These are phyloP conservation scores for Trichosanthes truncata DNA, from an alignment of 306 rosid species.

Conservation along the genomic window DNA sequence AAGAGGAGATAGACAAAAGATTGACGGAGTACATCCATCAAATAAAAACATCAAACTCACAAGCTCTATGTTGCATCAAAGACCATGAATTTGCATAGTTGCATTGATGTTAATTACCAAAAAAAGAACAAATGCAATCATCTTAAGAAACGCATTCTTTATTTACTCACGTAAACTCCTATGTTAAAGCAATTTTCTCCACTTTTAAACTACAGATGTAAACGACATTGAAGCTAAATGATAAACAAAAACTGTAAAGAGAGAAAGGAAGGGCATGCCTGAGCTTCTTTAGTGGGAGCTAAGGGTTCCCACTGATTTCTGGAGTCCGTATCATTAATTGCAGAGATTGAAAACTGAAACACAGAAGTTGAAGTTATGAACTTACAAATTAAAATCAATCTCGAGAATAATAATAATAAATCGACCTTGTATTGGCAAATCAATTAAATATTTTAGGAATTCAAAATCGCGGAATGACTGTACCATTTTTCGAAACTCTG, in stretches of 20 bases:
- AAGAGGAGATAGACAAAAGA: neutral
- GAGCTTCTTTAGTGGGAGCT: slow-evolving; percentile 98
- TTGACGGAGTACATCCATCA: neutral
- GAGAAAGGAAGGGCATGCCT: slow-evolving; percentile 34
- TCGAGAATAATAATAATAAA: neutral
- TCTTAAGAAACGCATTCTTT: neutral
- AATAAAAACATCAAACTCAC: neutral
- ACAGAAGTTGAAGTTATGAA: neutral
- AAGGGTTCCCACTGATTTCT: slow-evolving; percentile 80
- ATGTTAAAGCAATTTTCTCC: neutral
- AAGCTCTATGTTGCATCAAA: neutral
- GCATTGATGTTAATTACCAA: neutral
- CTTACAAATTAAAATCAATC: neutral
- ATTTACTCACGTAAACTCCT: neutral
- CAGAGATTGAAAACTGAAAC: slow-evolving; percentile 82
- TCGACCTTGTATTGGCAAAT: neutral
- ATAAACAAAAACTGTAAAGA: neutral
- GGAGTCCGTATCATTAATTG: slow-evolving; percentile 81
- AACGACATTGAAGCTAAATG: neutral
- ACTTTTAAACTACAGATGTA: neutral
- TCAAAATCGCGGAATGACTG: neutral
- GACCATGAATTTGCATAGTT: neutral
- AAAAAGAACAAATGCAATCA: neutral
- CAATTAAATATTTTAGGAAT: slow-evolving; percentile 17
- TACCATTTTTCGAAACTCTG: slow-evolving; percentile 20